These are phyloP conservation scores for Alternaria sp. DNA, from an alignment of 2,329 filamentous ascomycete species.

Conservation along the genomic window DNA sequence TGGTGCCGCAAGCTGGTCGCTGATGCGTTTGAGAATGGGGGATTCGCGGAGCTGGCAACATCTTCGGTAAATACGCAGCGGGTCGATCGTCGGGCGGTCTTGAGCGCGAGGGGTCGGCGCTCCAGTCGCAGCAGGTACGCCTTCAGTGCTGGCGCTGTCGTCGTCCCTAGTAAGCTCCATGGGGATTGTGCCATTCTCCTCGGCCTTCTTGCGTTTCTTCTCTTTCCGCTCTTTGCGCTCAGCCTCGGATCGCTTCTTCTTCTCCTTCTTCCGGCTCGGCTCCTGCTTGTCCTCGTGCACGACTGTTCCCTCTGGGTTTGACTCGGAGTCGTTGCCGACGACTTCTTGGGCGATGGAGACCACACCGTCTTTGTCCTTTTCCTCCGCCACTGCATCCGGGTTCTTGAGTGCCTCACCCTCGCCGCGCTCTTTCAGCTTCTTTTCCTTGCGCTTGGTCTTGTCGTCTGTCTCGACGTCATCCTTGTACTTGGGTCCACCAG, in stretches of 20 bases:
- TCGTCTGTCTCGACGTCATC: slow-evolving; percentile 62
- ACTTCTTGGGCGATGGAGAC: slow-evolving; percentile 42
- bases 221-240: slow-evolving; percentile 92
- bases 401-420: slow-evolving; percentile 78
- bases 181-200: slow-evolving; percentile 85
- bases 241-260: slow-evolving; percentile 93
- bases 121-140: slow-evolving; percentile 17
- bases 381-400: slow-evolving; percentile 60
- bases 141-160: slow-evolving; percentile 46
- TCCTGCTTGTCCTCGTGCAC: slow-evolving; percentile 44
- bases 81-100: slow-evolving; percentile 82
- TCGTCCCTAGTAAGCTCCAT: slow-evolving; percentile 79
- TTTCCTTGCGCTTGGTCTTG: slow-evolving; percentile 61
- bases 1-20: slow-evolving; percentile 79
- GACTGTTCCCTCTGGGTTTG: slow-evolving; percentile 50
- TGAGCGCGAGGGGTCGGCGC: slow-evolving; percentile 59
- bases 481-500: slow-evolving; percentile 78
- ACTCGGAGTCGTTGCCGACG: slow-evolving; percentile 51
- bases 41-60: slow-evolving; percentile 95
- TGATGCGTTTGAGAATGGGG: slow-evolving; percentile 88
- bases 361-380: slow-evolving; percentile 61
- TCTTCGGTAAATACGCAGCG: slow-evolving; percentile 87
- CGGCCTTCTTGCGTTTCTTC: slow-evolving; percentile 81
- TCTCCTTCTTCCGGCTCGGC: slow-evolving; percentile 80
- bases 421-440: slow-evolving; percentile 67